Conservation (phyloP, 352 stramenopile genomes). For the Phytopythium litorale region DNA sequence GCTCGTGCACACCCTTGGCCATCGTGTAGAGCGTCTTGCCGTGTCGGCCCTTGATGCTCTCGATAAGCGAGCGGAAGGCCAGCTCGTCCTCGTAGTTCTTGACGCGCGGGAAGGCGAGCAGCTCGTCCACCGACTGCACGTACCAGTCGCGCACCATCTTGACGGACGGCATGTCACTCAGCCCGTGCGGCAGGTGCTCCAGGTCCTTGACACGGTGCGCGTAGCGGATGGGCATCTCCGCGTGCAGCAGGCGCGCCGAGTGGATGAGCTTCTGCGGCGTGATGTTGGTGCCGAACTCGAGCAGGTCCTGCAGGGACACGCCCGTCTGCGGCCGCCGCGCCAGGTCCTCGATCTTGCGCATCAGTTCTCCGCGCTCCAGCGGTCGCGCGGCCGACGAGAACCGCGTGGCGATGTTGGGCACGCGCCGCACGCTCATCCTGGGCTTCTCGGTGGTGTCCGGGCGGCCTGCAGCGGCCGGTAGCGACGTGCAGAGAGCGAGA, state of each 20-base stretch:
- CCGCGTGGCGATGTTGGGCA: conserved; percentile 5
- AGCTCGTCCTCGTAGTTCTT: conserved; percentile 87
- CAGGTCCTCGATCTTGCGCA: conserved; percentile 63
- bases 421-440: neutral
- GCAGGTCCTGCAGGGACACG: conserved; percentile 84
- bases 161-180: conserved; percentile 93
- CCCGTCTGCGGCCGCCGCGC: conserved; percentile 76
- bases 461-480: neutral
- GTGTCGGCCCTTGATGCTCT: conserved; percentile 97
- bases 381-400: conserved; percentile 4
- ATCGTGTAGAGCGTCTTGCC: conserved; percentile 99
- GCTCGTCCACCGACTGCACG: conserved; percentile 94
- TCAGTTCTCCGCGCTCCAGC: conserved; percentile 37
- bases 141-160: conserved; percentile 97
- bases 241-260: conserved; percentile 95
- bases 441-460: no score
- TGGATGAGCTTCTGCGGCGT: conserved; percentile 86
- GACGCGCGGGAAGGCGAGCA: conserved; percentile 84
- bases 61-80: conserved; percentile 92
- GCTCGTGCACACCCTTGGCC: conserved; percentile 97
- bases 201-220: conserved; percentile 95
- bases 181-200: conserved; percentile 92
- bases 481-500: neutral
- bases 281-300: conserved; percentile 86
- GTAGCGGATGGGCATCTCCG: conserved; percentile 98